Evolutionary conservation across 352 stramenopile genomes (phyloP).

Genomic region (Phytophthora constricta): DNA sequence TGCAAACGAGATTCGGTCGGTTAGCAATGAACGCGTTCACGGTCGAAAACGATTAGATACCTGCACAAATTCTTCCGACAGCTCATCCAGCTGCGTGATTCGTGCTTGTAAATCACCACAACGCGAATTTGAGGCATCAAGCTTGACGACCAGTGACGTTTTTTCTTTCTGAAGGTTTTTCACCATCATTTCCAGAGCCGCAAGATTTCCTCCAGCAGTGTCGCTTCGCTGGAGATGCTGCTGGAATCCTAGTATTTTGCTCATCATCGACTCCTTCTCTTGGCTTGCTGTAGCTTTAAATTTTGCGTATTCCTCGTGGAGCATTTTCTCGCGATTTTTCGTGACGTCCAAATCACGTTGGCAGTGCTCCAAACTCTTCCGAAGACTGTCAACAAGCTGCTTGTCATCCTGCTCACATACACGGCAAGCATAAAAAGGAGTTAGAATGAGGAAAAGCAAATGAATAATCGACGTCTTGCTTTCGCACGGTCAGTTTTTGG

Average conservation of each 20-base stretch:
- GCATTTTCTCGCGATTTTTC: constrained; percentile 55
- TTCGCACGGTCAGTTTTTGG: constrained; percentile 54
- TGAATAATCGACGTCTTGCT: neutral
- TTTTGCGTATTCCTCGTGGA: constrained; percentile 59
- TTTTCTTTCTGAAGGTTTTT: constrained; percentile 43
- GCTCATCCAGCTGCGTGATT: constrained; percentile 18
- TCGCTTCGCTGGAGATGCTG: constrained; percentile 50
- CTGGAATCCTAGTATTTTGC: constrained; percentile 66
- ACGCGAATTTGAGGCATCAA: constrained; percentile 15
- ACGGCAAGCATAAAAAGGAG: neutral
- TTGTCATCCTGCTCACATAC: constrained; percentile 47
- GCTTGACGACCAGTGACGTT: constrained; percentile 18
- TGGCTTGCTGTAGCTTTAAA: constrained; percentile 45
- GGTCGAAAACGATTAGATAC: neutral
- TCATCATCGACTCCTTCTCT: constrained; percentile 63
- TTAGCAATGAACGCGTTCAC: neutral
- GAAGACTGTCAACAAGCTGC: constrained; percentile 46
- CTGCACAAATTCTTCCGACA: constrained; percentile 31
- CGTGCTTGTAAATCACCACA: constrained; percentile 19
- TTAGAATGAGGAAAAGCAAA: no score
- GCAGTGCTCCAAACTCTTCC: constrained; percentile 52
- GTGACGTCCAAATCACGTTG: constrained; percentile 61
- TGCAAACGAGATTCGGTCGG: constrained; percentile 11
- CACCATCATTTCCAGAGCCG: constrained; percentile 45
- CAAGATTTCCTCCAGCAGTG: constrained; percentile 29